phyloP scores from a whole-genome alignment of 306 rosid species.

The Medicago arabica region DNA sequence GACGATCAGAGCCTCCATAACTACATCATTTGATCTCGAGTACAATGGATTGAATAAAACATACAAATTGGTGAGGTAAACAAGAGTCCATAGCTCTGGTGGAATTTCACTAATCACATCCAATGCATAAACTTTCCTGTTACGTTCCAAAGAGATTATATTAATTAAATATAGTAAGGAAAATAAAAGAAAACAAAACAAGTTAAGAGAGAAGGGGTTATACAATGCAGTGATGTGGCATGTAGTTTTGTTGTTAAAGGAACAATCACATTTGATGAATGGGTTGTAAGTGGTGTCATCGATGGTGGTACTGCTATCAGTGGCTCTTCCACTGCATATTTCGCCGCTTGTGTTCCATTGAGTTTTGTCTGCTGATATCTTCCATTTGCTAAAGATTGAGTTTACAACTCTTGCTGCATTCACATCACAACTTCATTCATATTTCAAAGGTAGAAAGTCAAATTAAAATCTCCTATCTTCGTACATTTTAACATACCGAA shows the following conservation, averaged over 20 bases:
- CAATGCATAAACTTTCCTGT: constrained; percentile 64
- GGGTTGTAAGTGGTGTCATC: constrained; percentile 37
- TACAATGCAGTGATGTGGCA: constrained; percentile 77
- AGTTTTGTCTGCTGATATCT: constrained; percentile 26
- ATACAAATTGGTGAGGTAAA: constrained; percentile 70
- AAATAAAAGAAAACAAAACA: not conserved
- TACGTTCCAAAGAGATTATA: not conserved
- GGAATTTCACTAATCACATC: constrained; percentile 67
- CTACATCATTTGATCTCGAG: too few relatives aligned
- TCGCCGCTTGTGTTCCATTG: constrained; percentile 79
- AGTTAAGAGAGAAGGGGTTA: constrained; percentile 11
- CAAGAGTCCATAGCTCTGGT: constrained; percentile 74
- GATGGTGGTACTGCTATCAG: constrained; percentile 35
- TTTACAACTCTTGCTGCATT: constrained; percentile 65
- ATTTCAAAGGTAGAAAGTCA: too few relatives aligned
- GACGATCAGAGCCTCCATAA: too few relatives aligned
- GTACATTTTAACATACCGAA: too few relatives aligned
- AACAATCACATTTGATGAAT: constrained; percentile 71
- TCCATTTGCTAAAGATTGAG: constrained; percentile 67
- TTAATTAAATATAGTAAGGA: not conserved
- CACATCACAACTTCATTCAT: not conserved
- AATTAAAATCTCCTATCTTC: too few relatives aligned
- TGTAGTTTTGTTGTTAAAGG: constrained; percentile 39
- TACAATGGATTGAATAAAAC: constrained; percentile 42
- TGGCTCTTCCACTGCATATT: constrained; percentile 70